Evolutionary conservation across 441 rosid genomes (phyloP), one percentile per base, ranked within the genome.

Genomic region (Corymbia calophylla): DNA sequence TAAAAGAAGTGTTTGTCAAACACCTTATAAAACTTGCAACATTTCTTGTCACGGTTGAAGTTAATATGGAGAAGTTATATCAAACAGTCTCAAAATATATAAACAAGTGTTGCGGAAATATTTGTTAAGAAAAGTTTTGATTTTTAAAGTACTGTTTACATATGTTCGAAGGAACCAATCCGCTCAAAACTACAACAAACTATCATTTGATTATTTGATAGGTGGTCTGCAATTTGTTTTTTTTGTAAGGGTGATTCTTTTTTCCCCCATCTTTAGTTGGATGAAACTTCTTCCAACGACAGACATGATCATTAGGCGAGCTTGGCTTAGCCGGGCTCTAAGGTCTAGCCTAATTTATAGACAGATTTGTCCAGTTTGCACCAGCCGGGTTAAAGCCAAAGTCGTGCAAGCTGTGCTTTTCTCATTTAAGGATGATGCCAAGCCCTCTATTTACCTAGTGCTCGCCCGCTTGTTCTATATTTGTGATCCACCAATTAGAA

Each of bases 41-140:
- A 5, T 35, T 19, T 1, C 29, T 35, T 70, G 35, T 19, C 1
- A 0, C 0, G 2, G 8, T 70, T 35, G 27, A 35, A 19, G 27
- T 35, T 4, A 0, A 70, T 70, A 21, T 39, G 8, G 23, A 70
- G 29, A 35, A 19, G 29, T 35, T 10, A 35, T 18, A 35, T 70
- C 48, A 70, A 9, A 70, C 5, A 35, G 80, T 70, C 14, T 66
- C 35, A 12, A 66, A 66, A 66, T 16, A 66, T 4, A 55, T 55
- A 55, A 55, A 55, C 4, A 9, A 21, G 10, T 55, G 31, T 10
- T 12, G 7, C 66, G 29, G 16, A 16, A 11, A 27, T 60, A 60
- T 60, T 27, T 2, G 5, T 39, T 73, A 73, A 21, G 49, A 29
- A 73, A 39, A 21, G 49, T 73, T 73, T 39, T 2, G 0, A 73